Evolutionary conservation across 2,329 filamentous ascomycete genomes (phyloP), one percentile per base, ranked within the genome.

Genomic region (Curvularia sp.): DNA sequence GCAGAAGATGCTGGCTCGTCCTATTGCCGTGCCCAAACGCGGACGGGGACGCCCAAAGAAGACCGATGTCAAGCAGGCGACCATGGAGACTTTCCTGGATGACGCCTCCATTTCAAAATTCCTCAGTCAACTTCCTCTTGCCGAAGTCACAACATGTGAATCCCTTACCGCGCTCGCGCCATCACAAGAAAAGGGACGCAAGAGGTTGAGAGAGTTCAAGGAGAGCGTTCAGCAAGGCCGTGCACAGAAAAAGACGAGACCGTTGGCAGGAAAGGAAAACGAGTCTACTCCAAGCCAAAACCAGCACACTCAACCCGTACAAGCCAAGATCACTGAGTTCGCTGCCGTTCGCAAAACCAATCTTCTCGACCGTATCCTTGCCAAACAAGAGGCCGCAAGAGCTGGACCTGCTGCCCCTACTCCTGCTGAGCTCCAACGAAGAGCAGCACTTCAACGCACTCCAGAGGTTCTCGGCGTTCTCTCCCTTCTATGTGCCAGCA

Each of bases 151-250:
- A 8, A 75, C 78, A 32, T 85, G 84, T 72, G 77, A 80, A 5
- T 84, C 84, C 0, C 71, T 84, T 12, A 73, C 77, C 27, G 85
- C 84, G 54, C 80, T 83, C 19, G 83, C 86, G 12, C 84, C 86
- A 1, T 65, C 89, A 5, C 80, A 89, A 27, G 81, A 83, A 48
- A 90, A 88, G 69, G 89, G 89, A 28, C 88, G 91, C 64, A 85
- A 84, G 58, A 84, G 88, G 7, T 81, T 93, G n/a, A 82, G 87
- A 56, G 87, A 89, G 49, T 80, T 93, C 65, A 91, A 89, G 74
- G 82, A 83, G 48, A 86, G 82, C 59, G 82, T 89, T n/a, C 67
- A 72, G 38, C 69, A 77, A 32, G 71, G 72, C 23, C 64, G 74
- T 53, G 49, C 68, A 18, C 64, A 69, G 57, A 75, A 76, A 63